Evolutionary conservation across 2,329 filamentous ascomycete genomes (phyloP), one percentile per base, ranked within the genome.

Genomic region (Paracorniculantispora psalliotae): DNA sequence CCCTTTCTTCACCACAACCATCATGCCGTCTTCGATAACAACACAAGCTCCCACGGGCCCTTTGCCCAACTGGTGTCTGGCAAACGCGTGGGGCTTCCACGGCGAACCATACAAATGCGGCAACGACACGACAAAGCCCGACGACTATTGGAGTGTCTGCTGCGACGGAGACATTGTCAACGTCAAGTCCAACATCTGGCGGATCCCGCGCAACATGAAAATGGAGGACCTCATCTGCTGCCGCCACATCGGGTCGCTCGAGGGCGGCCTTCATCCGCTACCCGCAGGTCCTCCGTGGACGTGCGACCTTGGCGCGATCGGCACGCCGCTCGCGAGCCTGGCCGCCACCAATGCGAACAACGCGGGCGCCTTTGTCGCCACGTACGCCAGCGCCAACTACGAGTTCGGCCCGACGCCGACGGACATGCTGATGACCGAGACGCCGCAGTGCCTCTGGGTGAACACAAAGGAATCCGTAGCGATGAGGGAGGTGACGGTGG

Each of bases 361-460:
- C 19, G 50, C 50, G 3, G 50, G 50, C n/a, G 50, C 28, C 4
- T 53, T 39, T 53, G 50, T 53, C 17, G 50, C 50, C 13, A 53
- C 50, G 2, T 53, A 53, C 41, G 50, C 50, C 9, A 53, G 30
- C 21, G 50, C 50, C 5, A 53, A 53, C 33, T 53, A 53, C 30
- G 50, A 53, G n/a, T 41, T 39, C 37, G 50, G 50, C n/a, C 33
- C 50, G 17, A 25, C 50, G 50, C 50, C 50, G 19, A 53, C 50
- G 9, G 50, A 53, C 23, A 12, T 53, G 28, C 15, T 39, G 15
- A 41, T 15, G 50, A 53, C 50, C 2, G 50, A 53, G 50, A 53
- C 50, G 19, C 50, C 50, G n/a, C 50, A 39, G 50, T 53, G 50
- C 19, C 50, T 53, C 17, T 53, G 50, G 50, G 50, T 53, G 4